Conservation (phyloP, 2,329 filamentous ascomycete species). For the Triangularia setosa region DNA sequence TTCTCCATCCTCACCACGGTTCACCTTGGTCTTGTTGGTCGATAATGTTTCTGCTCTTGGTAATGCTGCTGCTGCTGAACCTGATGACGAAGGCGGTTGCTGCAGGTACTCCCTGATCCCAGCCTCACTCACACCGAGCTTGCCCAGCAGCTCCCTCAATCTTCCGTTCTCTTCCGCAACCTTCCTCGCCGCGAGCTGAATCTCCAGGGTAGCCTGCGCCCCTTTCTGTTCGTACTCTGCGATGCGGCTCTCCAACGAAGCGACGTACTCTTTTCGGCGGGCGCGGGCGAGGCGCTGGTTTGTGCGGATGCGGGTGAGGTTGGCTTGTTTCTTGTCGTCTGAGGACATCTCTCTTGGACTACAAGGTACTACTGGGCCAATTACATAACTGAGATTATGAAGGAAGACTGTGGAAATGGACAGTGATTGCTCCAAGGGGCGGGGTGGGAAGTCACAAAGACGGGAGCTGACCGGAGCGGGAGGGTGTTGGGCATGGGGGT, state of each 20-base stretch:
- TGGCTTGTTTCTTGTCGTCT: slow-evolving; percentile 32
- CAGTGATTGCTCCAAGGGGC: too few species aligned
- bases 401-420: too few species aligned
- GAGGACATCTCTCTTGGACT: too few species aligned
- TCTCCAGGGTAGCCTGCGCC: slow-evolving; percentile 65
- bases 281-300: slow-evolving; percentile 75
- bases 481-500: too few species aligned
- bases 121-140: slow-evolving; percentile 10
- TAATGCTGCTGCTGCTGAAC: neutral
- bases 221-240: slow-evolving; percentile 61
- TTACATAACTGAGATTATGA: too few species aligned
- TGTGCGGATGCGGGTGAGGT: slow-evolving; percentile 57
- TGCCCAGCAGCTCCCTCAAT: slow-evolving; percentile 41
- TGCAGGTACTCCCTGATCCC: slow-evolving; percentile 15
- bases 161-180: slow-evolving; percentile 68
- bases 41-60: neutral
- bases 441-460: too few species aligned
- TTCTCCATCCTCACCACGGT: neutral
- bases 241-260: slow-evolving; percentile 63
- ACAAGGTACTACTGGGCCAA: too few species aligned
- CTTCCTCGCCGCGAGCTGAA: slow-evolving; percentile 64
- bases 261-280: slow-evolving; percentile 67
- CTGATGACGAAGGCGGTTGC: slow-evolving; percentile 2
- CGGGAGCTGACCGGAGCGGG: too few species aligned
- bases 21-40: too few species aligned